Evolutionary conservation across 1,284 basidiomycete species (phyloP).

Genomic region (Lentinus polychrous): DNA sequence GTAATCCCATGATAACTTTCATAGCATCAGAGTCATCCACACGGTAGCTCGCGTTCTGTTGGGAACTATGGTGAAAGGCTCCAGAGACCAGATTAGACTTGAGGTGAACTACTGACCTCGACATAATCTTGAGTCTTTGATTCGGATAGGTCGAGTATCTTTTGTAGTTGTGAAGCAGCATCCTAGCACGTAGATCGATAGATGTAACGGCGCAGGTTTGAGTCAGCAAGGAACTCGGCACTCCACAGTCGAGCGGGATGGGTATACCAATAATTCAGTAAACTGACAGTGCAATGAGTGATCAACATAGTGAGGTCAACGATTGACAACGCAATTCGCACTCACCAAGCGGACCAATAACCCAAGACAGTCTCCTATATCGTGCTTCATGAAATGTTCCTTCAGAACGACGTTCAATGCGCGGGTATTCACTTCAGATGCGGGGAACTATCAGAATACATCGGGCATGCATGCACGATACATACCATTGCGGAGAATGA

Average conservation of each 20-base stretch:
- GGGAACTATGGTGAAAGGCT: background rate
- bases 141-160: conserved; percentile 37
- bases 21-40: conserved; percentile 36
- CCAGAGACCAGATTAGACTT: background rate
- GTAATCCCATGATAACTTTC: conserved; percentile 42
- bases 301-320: conserved; percentile 7
- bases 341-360: conserved; percentile 31
- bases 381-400: conserved; percentile 22
- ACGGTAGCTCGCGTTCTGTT: conserved; percentile 36
- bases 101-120: conserved; percentile 26
- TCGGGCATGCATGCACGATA: background rate
- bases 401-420: conserved; percentile 21
- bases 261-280: conserved; percentile 40
- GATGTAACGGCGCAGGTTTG: too few species aligned
- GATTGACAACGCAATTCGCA: background rate
- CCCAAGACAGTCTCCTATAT: conserved; percentile 29
- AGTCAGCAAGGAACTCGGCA: too few species aligned
- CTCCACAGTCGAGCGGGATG: too few species aligned
- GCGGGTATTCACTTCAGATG: conserved; percentile 33
- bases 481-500: conserved; percentile 41
- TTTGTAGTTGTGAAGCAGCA: conserved; percentile 38
- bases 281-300: background rate
- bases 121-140: conserved; percentile 43
- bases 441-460: background rate
- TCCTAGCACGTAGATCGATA: too few species aligned